A percentile compares a stretch with the other conserved stretches of the same genome.
Conservation (phyloP, 2,329 filamentous ascomycete genomes). For the Talaromyces amestolkiae region DNA sequence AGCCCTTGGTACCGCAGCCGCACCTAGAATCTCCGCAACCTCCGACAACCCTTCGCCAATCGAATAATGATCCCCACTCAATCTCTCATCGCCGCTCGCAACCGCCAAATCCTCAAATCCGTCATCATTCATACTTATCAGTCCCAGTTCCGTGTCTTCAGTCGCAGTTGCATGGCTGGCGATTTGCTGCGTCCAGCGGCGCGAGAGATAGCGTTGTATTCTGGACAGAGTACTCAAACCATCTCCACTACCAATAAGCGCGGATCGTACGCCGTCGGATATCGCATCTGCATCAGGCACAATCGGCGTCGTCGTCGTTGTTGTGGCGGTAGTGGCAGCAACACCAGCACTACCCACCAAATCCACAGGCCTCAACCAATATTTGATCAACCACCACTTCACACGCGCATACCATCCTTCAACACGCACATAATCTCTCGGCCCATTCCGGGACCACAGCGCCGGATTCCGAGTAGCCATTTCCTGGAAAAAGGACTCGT, state of each 20-base stretch:
- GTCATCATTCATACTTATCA: conserved; percentile 14
- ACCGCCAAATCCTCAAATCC: conserved; percentile 10
- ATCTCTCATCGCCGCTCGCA: conserved; percentile 14
- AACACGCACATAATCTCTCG: conserved; percentile 42
- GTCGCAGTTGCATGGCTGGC: not conserved
- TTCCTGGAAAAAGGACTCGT: conserved; percentile 51
- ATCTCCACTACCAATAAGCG: conserved; percentile 23
- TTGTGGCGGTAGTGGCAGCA: not conserved
- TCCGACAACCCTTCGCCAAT: conserved; percentile 24
- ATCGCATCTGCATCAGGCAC: not conserved
- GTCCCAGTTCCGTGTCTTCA: conserved; percentile 16
- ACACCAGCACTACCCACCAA: conserved; percentile 27
- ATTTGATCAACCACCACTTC: conserved; percentile 50
- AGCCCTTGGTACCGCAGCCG: conserved; percentile 22
- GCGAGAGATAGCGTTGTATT: conserved; percentile 39
- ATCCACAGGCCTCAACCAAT: conserved; percentile 47
- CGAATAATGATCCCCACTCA: conserved; percentile 20
- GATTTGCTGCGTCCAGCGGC: conserved; percentile 43
- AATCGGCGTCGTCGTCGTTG: not conserved
- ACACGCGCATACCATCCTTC: conserved; percentile 37
- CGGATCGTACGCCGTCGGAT: not conserved
- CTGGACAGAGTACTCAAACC: conserved; percentile 41
- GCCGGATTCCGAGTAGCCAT: conserved; percentile 46
- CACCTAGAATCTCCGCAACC: conserved; percentile 22
- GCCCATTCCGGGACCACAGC: conserved; percentile 51